Conservation (phyloP, 1,284 basidiomycete species). For the Caloboletus firmus region DNA sequence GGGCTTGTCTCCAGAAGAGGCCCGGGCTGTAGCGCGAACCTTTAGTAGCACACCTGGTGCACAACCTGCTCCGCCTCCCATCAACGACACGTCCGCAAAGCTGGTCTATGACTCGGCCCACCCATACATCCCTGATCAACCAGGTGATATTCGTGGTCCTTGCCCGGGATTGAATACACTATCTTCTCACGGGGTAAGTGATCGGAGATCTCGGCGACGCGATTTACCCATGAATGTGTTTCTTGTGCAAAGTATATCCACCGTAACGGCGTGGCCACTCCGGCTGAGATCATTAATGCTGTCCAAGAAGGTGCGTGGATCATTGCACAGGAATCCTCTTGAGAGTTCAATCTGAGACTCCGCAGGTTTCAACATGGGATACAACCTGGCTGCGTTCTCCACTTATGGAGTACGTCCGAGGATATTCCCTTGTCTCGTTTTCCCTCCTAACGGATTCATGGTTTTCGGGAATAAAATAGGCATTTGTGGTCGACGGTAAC, state of each 20-base stretch:
- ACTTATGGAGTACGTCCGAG: constrained; percentile 23
- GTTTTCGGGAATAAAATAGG: constrained; percentile 8
- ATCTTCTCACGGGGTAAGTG: constrained; percentile 42
- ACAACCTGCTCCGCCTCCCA: constrained; percentile 25
- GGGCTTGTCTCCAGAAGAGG: constrained; percentile 17
- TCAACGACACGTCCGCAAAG: constrained; percentile 30
- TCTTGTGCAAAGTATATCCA: constrained; percentile 21
- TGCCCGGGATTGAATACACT: constrained; percentile 50
- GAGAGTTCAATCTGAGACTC: background rate
- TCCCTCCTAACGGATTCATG: background rate
- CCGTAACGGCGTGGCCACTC: constrained; percentile 25
- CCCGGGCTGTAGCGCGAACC: constrained; percentile 8
- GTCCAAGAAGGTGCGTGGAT: constrained; percentile 21
- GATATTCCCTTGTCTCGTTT: background rate
- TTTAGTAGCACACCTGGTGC: constrained; percentile 24
- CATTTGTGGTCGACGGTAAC: constrained; percentile 27
- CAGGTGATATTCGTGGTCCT: constrained; percentile 41
- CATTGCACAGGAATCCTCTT: background rate
- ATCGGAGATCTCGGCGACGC: background rate
- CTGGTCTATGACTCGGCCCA: constrained; percentile 24
- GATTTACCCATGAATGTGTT: background rate
- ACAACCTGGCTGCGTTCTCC: constrained; percentile 20
- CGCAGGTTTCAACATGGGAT: constrained; percentile 32
- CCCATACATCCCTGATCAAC: constrained; percentile 16
- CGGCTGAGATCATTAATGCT: constrained; percentile 28